Evolutionary conservation across 768 basidiomycete genomes (phyloP), one percentile per base, ranked within the genome.

Genomic region (Royoungia palumana): DNA sequence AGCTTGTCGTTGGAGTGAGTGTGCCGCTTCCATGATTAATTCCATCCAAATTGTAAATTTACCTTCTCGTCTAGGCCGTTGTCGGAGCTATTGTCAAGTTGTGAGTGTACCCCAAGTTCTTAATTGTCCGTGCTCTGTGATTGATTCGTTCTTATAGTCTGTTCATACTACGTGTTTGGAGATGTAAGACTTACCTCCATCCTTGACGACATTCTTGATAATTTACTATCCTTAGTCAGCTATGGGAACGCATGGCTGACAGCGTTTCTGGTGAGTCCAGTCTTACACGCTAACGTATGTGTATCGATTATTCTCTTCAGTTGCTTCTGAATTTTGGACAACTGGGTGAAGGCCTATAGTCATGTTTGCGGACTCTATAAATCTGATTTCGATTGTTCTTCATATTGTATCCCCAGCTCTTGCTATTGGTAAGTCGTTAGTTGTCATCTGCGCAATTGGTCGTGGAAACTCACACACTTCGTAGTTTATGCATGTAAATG

Each of bases 161-260:
- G 41, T 84, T 82, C 49, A 71, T 78, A 1, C 68, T 82, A 65
- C 77, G 82, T 13, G 81, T 83, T 12, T 84, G 80, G 80, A 66
- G 80, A 63, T 84, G 82, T 82, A 63, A 50, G 65, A 13, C 44
- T 55, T 68, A 22, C 41, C 60, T n/a, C 49, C 8, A 14, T 42
- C 16, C 7, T 10, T 34, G 17, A 32, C 28, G 11, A 27, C 35
- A 34, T n/a, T 13, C 24, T 25, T 3, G 21, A 22, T 46, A 22
- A 49, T 44, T 19, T 24, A 17, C 3, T 27, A n/a, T 41, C 41
- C 45, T 25, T 50, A 83, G 82, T 84, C 57, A 83, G 82, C 66
- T 70, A 78, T 35, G 68, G 71, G 28, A 83, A 82, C 51, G 47
- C 74, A 10, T 63, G 56, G 35, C 61, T 81, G 20, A 79, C 79